Base-by-base conservation (phyloP, 1,284 basidiomycete genomes). In the Lentinula novae-zelandiae region DNA sequence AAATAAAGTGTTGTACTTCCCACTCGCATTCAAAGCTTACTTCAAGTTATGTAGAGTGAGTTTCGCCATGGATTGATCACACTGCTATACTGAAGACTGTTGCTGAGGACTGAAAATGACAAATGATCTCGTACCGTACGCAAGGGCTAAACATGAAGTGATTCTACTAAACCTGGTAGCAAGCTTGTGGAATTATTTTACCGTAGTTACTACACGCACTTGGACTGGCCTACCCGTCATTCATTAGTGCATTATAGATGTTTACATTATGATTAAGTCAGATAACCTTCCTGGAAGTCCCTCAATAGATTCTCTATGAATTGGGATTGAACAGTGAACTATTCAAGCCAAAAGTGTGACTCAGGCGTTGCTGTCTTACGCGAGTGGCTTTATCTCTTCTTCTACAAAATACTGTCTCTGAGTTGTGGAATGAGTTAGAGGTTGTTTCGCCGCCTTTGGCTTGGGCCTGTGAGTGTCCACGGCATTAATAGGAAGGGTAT, bases 381-480 rank as follows among this genome's bases (percentile, higher is more conserved):
- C 49, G n/a, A 31, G 15, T 31, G 27, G 6, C 54, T 58, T 51
- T 20, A 20, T 17, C 39, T 53, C 36, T 1, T 61, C 60, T 49
- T 64, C 61, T 4, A 72, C 66, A 67, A 73, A 82, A 63, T 81
- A 81, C 62, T 79, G 66, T 60, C 76, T 71, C 7, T 76, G 76
- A 3, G 71, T 74, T 5, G 74, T 68, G 3, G 70, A 57, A 36
- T 74, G 70, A 13, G 71, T 69, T 2, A 70, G 65, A 7, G 68
- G 72, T 39, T 70, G 70, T 38, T 66, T 63, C 53, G 67, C 66
- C 7, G 70, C 69, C 64, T 82, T 82, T 12, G 94, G 94, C 72
- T 95, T 95, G n/a, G 93, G 91, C 51, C 94, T 85, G 72, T 96
- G 94, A 0, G 95, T 98, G 73, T 96, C 92, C 27, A 98, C 95